A percentile compares a stretch with the other conserved stretches of the same genome.
phyloP scores from a whole-genome alignment of 129 eudicot species.

The Glebionis coronaria region DNA sequence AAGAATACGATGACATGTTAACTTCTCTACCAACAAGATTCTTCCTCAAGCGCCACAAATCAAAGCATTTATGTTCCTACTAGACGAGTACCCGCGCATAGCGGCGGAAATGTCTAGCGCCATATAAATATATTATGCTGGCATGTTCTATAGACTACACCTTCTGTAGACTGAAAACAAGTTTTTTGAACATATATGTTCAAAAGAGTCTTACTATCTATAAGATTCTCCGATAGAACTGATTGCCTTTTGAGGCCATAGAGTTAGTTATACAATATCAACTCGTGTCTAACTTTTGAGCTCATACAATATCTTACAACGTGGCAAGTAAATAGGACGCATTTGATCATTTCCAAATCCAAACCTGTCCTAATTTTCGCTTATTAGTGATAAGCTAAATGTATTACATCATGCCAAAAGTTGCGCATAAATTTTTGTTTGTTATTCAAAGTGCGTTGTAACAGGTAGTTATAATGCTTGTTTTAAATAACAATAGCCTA shows the following conservation, averaged over 20 bases:
- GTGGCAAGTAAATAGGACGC: neutral
- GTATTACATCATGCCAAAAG: neutral
- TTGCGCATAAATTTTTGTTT: neutral
- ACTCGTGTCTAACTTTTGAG: neutral
- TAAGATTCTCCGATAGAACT: neutral
- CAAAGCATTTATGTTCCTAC: too few species aligned
- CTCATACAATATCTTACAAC: neutral
- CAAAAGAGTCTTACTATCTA: neutral
- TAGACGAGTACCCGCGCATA: too few species aligned
- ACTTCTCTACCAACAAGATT: too few species aligned
- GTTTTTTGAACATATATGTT: neutral
- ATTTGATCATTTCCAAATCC: slow-evolving; percentile 6
- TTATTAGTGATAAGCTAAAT: too few species aligned
- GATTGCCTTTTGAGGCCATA: neutral
- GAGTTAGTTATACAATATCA: neutral
- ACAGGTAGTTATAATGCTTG: slow-evolving; percentile 1
- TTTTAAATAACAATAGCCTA: too few species aligned
- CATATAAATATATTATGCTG: too few species aligned
- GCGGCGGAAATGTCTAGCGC: too few species aligned
- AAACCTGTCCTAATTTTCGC: too few species aligned
- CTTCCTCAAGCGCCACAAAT: too few species aligned
- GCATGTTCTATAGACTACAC: too few species aligned
- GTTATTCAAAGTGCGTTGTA: neutral
- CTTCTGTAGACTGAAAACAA: too few species aligned
- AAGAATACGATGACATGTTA: too few species aligned